Evolutionary conservation across 2,329 filamentous ascomycete genomes (phyloP).

Genomic region (Aspergillus sp.): DNA sequence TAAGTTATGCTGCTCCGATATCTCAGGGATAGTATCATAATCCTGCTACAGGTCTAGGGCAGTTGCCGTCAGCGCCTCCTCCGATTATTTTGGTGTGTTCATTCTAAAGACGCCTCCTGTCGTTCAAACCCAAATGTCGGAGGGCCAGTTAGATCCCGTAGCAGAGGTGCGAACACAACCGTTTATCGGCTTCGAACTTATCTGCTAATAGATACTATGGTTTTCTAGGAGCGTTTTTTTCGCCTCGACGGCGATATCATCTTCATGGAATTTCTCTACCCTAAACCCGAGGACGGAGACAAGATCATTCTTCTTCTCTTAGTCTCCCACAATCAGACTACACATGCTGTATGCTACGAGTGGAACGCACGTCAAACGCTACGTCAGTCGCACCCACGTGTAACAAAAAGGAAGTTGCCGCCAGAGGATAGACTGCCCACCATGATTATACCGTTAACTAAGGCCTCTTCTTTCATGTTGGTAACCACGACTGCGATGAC

Average conservation of each 20-base stretch:
- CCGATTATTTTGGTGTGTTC: conserved; percentile 70
- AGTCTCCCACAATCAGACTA: conserved; percentile 45
- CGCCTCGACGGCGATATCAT: conserved; percentile 71
- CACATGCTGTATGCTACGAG: conserved; percentile 51
- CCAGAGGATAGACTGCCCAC: conserved; percentile 59
- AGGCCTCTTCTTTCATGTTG: conserved; percentile 69
- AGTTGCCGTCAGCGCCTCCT: conserved; percentile 68
- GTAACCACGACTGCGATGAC: conserved; percentile 62
- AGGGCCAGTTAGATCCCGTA: conserved; percentile 59
- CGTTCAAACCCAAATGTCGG: conserved; percentile 53
- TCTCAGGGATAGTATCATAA: conserved; percentile 4
- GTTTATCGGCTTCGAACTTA: conserved; percentile 15
- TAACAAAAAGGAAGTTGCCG: conserved; percentile 32
- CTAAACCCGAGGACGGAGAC: conserved; percentile 63
- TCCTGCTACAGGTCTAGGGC: conserved; percentile 48
- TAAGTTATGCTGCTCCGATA: conserved; percentile 42
- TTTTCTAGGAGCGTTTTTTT: conserved; percentile 48
- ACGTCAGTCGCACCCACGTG: conserved; percentile 25
- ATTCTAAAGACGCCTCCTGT: conserved; percentile 60
- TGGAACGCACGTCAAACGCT: conserved; percentile 50
- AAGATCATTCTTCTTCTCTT: conserved; percentile 76
- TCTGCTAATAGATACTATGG: not conserved
- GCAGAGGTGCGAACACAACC: conserved; percentile 46
- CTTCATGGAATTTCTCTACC: conserved; percentile 82
- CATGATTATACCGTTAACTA: conserved; percentile 69